A percentile compares a stretch with the other conserved stretches of the same genome.
phyloP scores from a whole-genome alignment of 192 early-diverging fungal species.

The Podila minutissima region DNA sequence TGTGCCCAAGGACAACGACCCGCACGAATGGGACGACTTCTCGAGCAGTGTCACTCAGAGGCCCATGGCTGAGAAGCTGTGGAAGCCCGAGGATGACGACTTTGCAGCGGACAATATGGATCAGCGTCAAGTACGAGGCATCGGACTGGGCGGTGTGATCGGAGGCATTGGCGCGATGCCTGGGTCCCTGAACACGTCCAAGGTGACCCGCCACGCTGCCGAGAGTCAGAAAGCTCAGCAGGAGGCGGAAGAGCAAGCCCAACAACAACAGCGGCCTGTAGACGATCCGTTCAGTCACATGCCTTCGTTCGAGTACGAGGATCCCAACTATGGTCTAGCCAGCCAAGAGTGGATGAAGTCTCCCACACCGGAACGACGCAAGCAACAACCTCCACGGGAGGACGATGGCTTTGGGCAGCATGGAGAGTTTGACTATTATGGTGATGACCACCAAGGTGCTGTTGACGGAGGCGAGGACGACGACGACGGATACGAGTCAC shows the following conservation, averaged over 20 bases:
- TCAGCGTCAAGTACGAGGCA: conserved; percentile 35
- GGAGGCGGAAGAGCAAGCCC: neutral
- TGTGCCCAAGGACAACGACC: neutral
- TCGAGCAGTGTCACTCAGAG: conserved; percentile 11
- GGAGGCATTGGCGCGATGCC: conserved; percentile 43
- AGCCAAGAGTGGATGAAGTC: conserved; percentile 42
- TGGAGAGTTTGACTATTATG: neutral
- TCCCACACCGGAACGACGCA: neutral
- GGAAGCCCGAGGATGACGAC: conserved; percentile 40
- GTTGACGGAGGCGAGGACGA: neutral
- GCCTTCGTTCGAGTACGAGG: conserved; percentile 15
- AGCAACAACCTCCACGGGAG: neutral
- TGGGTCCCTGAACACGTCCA: conserved; percentile 26
- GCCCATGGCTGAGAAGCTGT: conserved; percentile 28
- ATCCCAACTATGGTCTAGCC: conserved; percentile 25
- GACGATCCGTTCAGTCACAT: neutral
- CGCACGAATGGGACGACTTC: conserved; percentile 10
- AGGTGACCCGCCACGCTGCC: conserved; percentile 7
- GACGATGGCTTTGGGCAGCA: neutral
- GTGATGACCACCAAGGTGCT: neutral
- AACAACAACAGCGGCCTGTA: neutral
- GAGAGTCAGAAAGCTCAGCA: neutral
- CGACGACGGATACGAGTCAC: conserved; percentile 13
- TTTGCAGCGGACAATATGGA: conserved; percentile 33
- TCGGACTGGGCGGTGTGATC: conserved; percentile 39